Evolutionary conservation across 148 eudicot species (phyloP), one percentile per base, ranked within the genome.

Genomic region (Nepenthes mirabilis): DNA sequence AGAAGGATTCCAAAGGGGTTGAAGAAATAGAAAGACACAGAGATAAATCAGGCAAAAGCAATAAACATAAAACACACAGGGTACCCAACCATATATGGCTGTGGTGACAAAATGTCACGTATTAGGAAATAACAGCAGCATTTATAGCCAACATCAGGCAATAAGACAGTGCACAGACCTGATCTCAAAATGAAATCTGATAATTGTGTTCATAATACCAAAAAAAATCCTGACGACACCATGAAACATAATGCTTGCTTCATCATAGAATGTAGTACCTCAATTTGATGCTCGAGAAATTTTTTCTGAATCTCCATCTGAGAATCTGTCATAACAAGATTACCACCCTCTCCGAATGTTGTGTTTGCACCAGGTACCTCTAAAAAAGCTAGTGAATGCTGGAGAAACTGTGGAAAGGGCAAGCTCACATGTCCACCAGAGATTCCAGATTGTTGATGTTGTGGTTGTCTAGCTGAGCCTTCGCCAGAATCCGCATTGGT

Each of bases 231-330:
- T 40, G 4, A 40, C 8, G 4, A 8, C 0, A 40, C 45, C 45
- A 3, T 40, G 45, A 40, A 8, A 3, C 4, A 5, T 6, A 34
- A 55, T 14, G 57, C 37, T 6, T 14, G 8, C 4, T 55, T 9
- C 33, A 12, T 14, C 33, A 59, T 59, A 37, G 48, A 36, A 33
- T 12, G 33, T 43, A 33, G 14, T 77, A 93, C 99, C 99, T 88
- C 87, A 70, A 86, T 83, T 65, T 82, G 89, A 43, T 75, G 77
- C 72, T 83, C 79, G 62, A 93, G 58, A 36, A 77, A 47, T 59
- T 74, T 72, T 67, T 74, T 78, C 54, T 79, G 85, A 5, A 64
- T 64, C 52, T 84, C 77, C 52, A 72, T 40, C 37, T 75, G 77
- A 55, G 81, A 63, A 47, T 74, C 82, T 36, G 82, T 52, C 63